A percentile compares a stretch with the other conserved stretches of the same genome.
phyloP scores from a whole-genome alignment of 2,329 filamentous ascomycete species.

The Nemania sp. region DNA sequence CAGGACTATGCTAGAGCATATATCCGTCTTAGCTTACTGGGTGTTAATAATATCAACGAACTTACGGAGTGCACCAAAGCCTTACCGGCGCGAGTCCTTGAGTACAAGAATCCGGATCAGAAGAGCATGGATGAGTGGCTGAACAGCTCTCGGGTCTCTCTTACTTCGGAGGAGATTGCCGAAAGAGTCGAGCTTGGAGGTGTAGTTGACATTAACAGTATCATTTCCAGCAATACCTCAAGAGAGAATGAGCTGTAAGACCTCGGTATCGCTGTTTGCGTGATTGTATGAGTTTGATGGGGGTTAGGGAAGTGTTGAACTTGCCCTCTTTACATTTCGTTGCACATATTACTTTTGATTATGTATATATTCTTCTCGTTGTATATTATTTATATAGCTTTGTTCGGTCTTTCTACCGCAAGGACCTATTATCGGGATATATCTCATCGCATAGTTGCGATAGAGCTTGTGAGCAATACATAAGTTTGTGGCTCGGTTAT shows the following conservation, averaged over 20 bases:
- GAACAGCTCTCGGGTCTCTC: conserved; percentile 34
- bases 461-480: not conserved
- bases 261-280: not conserved
- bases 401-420: no score
- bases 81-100: conserved; percentile 54
- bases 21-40: conserved; percentile 65
- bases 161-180: conserved; percentile 38
- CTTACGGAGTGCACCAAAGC: conserved; percentile 67
- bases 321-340: not conserved
- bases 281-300: not conserved
- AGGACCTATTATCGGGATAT: not conserved
- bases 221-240: conserved; percentile 16
- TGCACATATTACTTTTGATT: conserved; percentile 18
- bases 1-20: conserved; percentile 66
- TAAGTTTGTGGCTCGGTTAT: no score
- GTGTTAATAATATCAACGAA: conserved; percentile 67
- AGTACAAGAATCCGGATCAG: conserved; percentile 45
- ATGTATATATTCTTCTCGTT: conserved; percentile 7
- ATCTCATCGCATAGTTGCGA: not conserved
- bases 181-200: conserved; percentile 40
- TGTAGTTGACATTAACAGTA: conserved; percentile 29
- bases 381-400: conserved; percentile 7
- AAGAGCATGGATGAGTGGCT: conserved; percentile 41
- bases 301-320: not conserved
- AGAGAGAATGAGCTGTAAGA: conserved; percentile 20